phyloP scores from a whole-genome alignment of 1,139 yeast genomes.

The Trichomonascaceae sp. region DNA sequence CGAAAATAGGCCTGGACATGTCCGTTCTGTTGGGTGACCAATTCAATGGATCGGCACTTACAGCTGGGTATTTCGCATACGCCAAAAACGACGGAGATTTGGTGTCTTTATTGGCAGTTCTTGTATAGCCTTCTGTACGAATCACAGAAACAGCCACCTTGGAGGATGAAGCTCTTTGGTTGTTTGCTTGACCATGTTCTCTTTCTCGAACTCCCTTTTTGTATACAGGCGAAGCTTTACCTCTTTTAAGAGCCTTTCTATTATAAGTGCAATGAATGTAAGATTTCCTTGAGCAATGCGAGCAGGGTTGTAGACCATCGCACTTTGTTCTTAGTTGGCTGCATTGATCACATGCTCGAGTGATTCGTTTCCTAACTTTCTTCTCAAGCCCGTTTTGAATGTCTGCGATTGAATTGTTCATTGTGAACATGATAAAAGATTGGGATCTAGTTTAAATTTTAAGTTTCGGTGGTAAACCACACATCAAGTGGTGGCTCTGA shows the following conservation, averaged over 20 bases:
- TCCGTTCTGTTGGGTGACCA: neutral
- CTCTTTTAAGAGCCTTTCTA: conserved; percentile 37
- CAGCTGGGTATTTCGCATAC: conserved; percentile 7
- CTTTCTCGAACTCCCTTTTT: neutral
- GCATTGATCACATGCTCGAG: conserved; percentile 39
- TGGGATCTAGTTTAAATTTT: too few species aligned
- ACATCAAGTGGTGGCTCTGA: too few species aligned
- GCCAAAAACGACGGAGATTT: conserved; percentile 5
- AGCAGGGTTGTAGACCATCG: conserved; percentile 37
- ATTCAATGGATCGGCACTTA: conserved; percentile 2
- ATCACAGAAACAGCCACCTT: conserved; percentile 5
- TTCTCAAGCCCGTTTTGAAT: neutral
- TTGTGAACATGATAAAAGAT: too few species aligned
- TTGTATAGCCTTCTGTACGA: neutral
- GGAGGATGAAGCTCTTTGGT: neutral
- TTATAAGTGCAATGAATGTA: conserved; percentile 34
- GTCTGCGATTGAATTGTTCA: neutral
- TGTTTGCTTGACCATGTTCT: neutral
- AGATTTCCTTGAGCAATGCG: conserved; percentile 30
- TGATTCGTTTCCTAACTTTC: conserved; percentile 7
- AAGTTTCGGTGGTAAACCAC: too few species aligned
- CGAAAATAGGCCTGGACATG: neutral
- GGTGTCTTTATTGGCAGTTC: neutral
- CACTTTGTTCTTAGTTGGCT: conserved; percentile 38
- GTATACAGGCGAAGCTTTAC: conserved; percentile 33